Evolutionary conservation across 257 asterid species (phyloP).

Genomic region (Solanum chaucha): DNA sequence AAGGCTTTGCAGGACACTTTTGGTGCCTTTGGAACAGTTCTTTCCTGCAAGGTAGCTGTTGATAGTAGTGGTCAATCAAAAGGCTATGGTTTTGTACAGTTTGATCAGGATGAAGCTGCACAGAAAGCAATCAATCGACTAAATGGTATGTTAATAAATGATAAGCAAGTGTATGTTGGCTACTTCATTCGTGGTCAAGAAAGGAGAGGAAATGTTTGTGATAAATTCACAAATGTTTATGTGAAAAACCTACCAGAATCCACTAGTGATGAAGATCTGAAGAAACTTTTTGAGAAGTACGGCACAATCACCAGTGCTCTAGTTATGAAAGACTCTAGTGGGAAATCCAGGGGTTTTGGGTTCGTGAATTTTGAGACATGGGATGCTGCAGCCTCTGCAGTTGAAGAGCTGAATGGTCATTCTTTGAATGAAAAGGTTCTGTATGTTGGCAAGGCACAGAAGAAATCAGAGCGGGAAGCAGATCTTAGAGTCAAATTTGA

Average conservation of each 20-base stretch:
- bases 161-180: conserved; percentile 68
- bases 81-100: conserved; percentile 87
- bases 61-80: conserved; percentile 45
- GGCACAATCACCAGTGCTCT: conserved; percentile 64
- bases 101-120: conserved; percentile 63
- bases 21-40: conserved; percentile 56
- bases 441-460: conserved; percentile 72
- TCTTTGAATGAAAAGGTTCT: conserved; percentile 38
- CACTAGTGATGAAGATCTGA: conserved; percentile 29
- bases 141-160: conserved; percentile 73
- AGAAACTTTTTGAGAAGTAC: conserved; percentile 36
- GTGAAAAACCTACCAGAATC: conserved; percentile 55
- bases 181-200: conserved; percentile 61
- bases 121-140: conserved; percentile 39
- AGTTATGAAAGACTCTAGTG: conserved; percentile 50
- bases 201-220: conserved; percentile 26
- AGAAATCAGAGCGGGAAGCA: conserved; percentile 72
- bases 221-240: conserved; percentile 53
- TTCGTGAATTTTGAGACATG: conserved; percentile 53
- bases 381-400: conserved; percentile 54
- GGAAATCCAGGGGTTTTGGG: conserved; percentile 68
- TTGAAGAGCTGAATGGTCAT: conserved; percentile 46
- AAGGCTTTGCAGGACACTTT: conserved; percentile 63
- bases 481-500: conserved; percentile 48
- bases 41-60: conserved; percentile 71